Percentiles rank a stretch among this genome's conserved stretches.
Conservation (phyloP, 768 basidiomycete species). For the Clavaria fumosa region DNA sequence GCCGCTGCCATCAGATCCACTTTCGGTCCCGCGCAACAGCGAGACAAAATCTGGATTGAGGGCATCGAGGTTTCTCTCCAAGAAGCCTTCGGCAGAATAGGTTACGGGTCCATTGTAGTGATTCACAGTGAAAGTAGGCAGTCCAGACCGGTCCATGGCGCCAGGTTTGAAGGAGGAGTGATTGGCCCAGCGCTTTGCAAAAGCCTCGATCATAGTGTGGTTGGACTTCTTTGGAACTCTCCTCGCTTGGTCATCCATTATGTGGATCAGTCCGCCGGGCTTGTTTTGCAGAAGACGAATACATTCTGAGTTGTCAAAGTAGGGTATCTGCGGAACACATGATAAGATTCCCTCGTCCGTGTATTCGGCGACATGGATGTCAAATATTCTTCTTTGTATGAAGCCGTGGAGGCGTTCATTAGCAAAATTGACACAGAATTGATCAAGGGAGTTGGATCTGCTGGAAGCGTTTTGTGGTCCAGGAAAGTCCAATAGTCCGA, state of each 20-base stretch:
- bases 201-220: constrained; percentile 87
- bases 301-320: constrained; percentile 87
- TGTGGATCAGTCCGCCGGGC: constrained; percentile 87
- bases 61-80: constrained; percentile 77
- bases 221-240: constrained; percentile 83
- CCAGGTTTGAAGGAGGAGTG: constrained; percentile 86
- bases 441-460: constrained; percentile 84
- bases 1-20: constrained; percentile 52
- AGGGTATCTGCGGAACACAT: constrained; percentile 54
- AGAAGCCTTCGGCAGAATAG: constrained; percentile 82
- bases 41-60: constrained; percentile 90
- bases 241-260: constrained; percentile 94
- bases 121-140: constrained; percentile 77
- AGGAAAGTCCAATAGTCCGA: constrained; percentile 88
- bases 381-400: constrained; percentile 66
- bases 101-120: constrained; percentile 88
- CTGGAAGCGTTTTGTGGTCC: constrained; percentile 84
- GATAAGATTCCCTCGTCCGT: constrained; percentile 62
- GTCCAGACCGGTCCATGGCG: constrained; percentile 57
- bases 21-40: constrained; percentile 54
- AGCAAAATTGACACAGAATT: constrained; percentile 93
- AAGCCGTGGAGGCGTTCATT: constrained; percentile 84
- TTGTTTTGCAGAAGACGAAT: constrained; percentile 70
- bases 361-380: constrained; percentile 72
- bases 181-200: constrained; percentile 87